Percentiles rank a stretch among this genome's conserved stretches.
These are phyloP conservation scores for Starmerella floricola DNA, from an alignment of 805 yeast species.

Conservation along the genomic window DNA sequence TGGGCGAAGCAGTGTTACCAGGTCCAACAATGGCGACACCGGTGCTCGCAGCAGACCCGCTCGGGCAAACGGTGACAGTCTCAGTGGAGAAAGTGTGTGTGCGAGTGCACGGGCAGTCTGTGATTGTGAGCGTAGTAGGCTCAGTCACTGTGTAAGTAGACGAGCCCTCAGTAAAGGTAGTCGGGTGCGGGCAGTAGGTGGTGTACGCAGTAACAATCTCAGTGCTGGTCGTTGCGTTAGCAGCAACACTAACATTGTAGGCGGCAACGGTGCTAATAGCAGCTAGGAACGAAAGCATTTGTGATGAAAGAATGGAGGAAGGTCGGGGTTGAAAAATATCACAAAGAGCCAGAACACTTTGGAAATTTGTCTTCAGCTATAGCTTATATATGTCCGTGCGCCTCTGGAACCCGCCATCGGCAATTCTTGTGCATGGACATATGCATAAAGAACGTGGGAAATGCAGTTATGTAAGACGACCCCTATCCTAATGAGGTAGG, in stretches of 20 bases:
- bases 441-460: neutral
- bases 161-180: constrained; percentile 52
- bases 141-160: constrained; percentile 61
- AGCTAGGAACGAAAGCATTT: constrained; percentile 33
- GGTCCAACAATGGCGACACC: constrained; percentile 1
- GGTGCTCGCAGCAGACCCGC: constrained; percentile 5
- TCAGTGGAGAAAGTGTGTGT: constrained; percentile 23
- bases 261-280: neutral
- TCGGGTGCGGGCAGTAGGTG: constrained; percentile 53
- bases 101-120: constrained; percentile 72
- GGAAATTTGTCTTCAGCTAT: neutral
- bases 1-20: constrained; percentile 2
- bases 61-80: constrained; percentile 21
- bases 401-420: constrained; percentile 1
- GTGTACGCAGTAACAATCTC: constrained; percentile 23
- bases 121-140: constrained; percentile 73
- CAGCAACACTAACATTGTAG: constrained; percentile 31
- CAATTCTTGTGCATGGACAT: neutral
- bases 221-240: constrained; percentile 24
- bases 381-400: neutral
- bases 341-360: too few species aligned
- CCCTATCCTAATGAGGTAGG: neutral
- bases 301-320: constrained; percentile 23
- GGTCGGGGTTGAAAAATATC: too few species aligned
- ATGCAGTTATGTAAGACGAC: neutral